Evolutionary conservation across 306 rosid genomes (phyloP).

Genomic region (Glycyrrhiza uralensis): DNA sequence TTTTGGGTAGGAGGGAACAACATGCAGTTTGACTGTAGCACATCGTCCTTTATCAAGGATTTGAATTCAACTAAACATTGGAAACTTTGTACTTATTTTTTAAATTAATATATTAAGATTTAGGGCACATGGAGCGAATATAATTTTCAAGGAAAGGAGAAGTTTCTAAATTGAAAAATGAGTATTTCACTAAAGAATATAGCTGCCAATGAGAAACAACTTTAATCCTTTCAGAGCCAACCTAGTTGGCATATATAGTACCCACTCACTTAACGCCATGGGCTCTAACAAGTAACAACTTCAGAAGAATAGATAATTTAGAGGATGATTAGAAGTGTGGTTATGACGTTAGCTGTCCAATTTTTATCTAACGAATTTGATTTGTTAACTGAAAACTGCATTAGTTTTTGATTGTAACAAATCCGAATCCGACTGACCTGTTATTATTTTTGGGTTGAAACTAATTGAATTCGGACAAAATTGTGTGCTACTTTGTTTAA

Average conservation of each 20-base stretch:
- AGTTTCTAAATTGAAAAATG: background rate
- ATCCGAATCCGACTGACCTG: background rate
- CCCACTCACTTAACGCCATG: background rate
- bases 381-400: no score
- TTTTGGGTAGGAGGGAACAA: slow-evolving; percentile 23
- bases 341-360: no score
- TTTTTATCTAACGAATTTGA: no score
- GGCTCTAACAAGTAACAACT: background rate
- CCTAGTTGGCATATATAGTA: background rate
- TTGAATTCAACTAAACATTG: slow-evolving; percentile 8
- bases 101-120: background rate
- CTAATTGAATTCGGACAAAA: background rate
- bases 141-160: background rate
- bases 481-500: background rate
- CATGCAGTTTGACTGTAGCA: slow-evolving; percentile 46
- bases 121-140: slow-evolving; percentile 17
- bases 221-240: background rate
- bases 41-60: slow-evolving; percentile 10
- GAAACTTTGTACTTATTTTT: background rate
- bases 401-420: background rate
- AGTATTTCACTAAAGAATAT: background rate
- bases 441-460: background rate
- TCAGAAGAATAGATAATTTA: background rate
- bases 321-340: no score
- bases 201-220: background rate